Evolutionary conservation across 805 yeast genomes (phyloP).

Genomic region (Metschnikowia santaceciliae): DNA sequence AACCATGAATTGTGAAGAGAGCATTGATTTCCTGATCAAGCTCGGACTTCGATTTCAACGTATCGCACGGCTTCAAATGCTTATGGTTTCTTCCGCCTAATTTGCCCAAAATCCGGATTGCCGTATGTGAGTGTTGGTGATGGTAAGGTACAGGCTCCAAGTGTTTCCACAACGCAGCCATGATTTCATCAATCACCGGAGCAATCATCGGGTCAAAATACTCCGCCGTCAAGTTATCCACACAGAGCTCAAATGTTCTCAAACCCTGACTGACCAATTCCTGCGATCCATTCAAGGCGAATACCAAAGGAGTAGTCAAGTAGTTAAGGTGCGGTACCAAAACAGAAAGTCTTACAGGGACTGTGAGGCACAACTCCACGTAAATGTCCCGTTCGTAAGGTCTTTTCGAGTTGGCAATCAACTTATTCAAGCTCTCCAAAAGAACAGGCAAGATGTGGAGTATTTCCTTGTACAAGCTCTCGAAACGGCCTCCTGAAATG

Average conservation of each 20-base stretch:
- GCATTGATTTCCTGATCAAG: slow-evolving; percentile 71
- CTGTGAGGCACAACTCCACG: slow-evolving; percentile 91
- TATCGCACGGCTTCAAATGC: slow-evolving; percentile 71
- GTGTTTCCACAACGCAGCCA: slow-evolving; percentile 90
- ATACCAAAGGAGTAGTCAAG: slow-evolving; percentile 85
- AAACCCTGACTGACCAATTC: slow-evolving; percentile 93
- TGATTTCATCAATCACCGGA: slow-evolving; percentile 91
- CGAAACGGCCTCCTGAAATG: slow-evolving; percentile 96
- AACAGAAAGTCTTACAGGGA: slow-evolving; percentile 91
- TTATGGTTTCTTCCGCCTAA: slow-evolving; percentile 93
- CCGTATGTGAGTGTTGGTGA: slow-evolving; percentile 93
- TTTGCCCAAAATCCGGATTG: slow-evolving; percentile 89
- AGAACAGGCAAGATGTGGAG: slow-evolving; percentile 85
- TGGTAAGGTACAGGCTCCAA: slow-evolving; percentile 89
- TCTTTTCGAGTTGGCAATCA: slow-evolving; percentile 76
- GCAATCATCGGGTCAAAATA: slow-evolving; percentile 96
- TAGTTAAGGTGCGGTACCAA: slow-evolving; percentile 88
- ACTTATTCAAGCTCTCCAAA: slow-evolving; percentile 77
- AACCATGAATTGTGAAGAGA: slow-evolving; percentile 65
- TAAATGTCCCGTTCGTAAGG: slow-evolving; percentile 92
- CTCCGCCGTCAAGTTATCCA: slow-evolving; percentile 92
- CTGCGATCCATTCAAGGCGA: slow-evolving; percentile 83
- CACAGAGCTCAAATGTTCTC: slow-evolving; percentile 91
- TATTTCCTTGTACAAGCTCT: slow-evolving; percentile 85
- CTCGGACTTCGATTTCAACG: slow-evolving; percentile 51